These are phyloP conservation scores for Persicaria maculosa DNA, from an alignment of 148 eudicot genomes.

Conservation along the genomic window DNA sequence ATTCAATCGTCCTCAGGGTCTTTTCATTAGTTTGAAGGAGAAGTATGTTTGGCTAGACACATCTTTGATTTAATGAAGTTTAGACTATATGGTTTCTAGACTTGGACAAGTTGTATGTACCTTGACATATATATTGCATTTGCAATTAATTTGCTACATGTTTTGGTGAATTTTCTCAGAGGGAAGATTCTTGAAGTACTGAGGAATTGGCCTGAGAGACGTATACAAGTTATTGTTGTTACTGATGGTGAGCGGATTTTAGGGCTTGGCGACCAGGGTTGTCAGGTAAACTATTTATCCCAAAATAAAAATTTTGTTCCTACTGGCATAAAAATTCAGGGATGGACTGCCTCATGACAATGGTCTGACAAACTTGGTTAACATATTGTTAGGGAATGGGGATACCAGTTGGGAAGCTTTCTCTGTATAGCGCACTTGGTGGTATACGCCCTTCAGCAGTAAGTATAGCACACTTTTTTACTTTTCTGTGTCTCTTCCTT, in stretches of 20 bases:
- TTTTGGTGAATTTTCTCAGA: conserved; percentile 29
- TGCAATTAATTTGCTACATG: background rate
- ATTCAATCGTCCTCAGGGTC: conserved; percentile 79
- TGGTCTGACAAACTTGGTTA: background rate
- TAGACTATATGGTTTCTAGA: background rate
- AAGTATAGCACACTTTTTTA: conserved; percentile 21
- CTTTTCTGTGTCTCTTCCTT: background rate
- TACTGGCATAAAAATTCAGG: no score
- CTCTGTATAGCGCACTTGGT: conserved; percentile 88
- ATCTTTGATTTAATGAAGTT: background rate
- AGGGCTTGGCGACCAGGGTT: conserved; percentile 98
- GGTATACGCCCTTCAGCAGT: conserved; percentile 93
- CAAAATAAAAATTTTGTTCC: background rate
- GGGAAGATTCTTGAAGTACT: conserved; percentile 81
- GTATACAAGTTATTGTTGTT: conserved; percentile 89
- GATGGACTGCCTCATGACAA: no score
- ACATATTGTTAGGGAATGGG: conserved; percentile 71
- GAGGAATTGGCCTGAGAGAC: conserved; percentile 92
- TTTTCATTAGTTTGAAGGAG: conserved; percentile 80
- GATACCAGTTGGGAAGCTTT: conserved; percentile 89
- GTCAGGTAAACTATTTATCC: conserved; percentile 50
- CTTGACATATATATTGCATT: background rate
- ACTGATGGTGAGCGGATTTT: conserved; percentile 94
- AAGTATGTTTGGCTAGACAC: conserved; percentile 31
- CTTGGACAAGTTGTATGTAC: background rate